These are phyloP conservation scores for Arabidopsis suecica DNA, from an alignment of 345 rosid species.

Conservation along the genomic window DNA sequence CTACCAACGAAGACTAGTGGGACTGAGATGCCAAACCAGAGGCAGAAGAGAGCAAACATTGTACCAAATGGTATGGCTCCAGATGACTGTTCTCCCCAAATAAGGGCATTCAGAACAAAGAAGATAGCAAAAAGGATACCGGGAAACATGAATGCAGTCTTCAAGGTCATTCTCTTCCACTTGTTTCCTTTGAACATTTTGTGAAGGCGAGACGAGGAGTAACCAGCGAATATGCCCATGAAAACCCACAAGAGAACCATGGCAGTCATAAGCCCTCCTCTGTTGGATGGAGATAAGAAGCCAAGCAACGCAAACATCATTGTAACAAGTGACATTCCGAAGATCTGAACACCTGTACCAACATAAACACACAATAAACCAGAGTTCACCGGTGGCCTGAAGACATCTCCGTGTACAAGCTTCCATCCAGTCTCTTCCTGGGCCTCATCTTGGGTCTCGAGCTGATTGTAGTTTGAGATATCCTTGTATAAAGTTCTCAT, in stretches of 20 bases:
- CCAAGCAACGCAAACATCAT: conserved; percentile 97
- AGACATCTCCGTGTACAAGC: conserved; percentile 95
- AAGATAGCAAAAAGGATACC: conserved; percentile 81
- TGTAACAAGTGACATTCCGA: conserved; percentile 91
- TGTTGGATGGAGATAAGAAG: conserved; percentile 92
- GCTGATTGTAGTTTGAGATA: conserved; percentile 92
- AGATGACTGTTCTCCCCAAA: conserved; percentile 96
- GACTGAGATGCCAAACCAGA: conserved; percentile 98
- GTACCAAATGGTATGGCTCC: conserved; percentile 98
- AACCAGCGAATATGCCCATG: conserved; percentile 96
- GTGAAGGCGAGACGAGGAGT: conserved; percentile 84
- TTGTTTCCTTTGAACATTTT: conserved; percentile 95
- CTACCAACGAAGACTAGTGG: conserved; percentile 96
- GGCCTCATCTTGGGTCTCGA: conserved; percentile 98
- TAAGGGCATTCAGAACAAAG: conserved; percentile 86
- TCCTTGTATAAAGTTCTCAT: conserved; percentile 96
- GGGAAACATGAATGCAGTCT: conserved; percentile 95
- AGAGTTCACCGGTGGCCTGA: conserved; percentile 83
- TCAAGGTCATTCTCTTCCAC: conserved; percentile 93
- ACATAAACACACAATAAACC: conserved; percentile 89
- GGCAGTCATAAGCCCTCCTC: conserved; percentile 99
- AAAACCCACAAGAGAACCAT: conserved; percentile 99
- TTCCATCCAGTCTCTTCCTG: conserved; percentile 99
- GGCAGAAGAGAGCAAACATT: conserved; percentile 92
- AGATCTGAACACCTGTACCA: conserved; percentile 95